Percentiles rank a stretch among this genome's conserved stretches.
phyloP scores from a whole-genome alignment of 2,329 filamentous ascomycete genomes.

The Aspergillus latus region DNA sequence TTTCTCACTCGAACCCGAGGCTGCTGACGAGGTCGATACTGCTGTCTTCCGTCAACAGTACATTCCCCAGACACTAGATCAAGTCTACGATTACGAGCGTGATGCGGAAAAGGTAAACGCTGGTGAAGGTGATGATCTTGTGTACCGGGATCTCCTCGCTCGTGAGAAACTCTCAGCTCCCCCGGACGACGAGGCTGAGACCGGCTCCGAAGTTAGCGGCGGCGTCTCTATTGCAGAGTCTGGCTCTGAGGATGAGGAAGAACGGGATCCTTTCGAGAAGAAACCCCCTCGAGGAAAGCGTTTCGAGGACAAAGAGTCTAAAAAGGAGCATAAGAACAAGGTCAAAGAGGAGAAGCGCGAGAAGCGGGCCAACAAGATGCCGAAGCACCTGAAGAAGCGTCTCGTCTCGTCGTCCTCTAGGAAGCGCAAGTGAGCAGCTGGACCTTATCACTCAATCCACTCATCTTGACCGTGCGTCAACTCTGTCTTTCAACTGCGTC shows the following conservation, averaged over 20 bases:
- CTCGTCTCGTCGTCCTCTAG: conserved; percentile 36
- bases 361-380: conserved; percentile 91
- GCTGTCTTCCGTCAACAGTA: conserved; percentile 95
- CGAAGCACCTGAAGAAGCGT: conserved; percentile 87
- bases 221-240: conserved; percentile 34
- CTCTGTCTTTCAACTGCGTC: neutral
- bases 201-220: conserved; percentile 36
- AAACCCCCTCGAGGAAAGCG: conserved; percentile 74
- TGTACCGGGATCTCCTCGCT: conserved; percentile 83
- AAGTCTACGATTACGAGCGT: conserved; percentile 94
- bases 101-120: conserved; percentile 75
- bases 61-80: conserved; percentile 91
- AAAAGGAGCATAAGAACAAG: conserved; percentile 81
- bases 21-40: conserved; percentile 68
- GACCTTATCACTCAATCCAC: neutral
- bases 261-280: conserved; percentile 57
- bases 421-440: conserved; percentile 23
- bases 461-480: neutral
- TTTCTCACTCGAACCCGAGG: conserved; percentile 58
- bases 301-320: conserved; percentile 88
- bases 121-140: conserved; percentile 72
- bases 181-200: conserved; percentile 38
- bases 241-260: conserved; percentile 48
- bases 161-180: conserved; percentile 49
- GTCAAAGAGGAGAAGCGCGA: conserved; percentile 96